Evolutionary conservation across 1,284 basidiomycete species (phyloP), one percentile per base, ranked within the genome.

Genomic region (Clitocybe nebularis): DNA sequence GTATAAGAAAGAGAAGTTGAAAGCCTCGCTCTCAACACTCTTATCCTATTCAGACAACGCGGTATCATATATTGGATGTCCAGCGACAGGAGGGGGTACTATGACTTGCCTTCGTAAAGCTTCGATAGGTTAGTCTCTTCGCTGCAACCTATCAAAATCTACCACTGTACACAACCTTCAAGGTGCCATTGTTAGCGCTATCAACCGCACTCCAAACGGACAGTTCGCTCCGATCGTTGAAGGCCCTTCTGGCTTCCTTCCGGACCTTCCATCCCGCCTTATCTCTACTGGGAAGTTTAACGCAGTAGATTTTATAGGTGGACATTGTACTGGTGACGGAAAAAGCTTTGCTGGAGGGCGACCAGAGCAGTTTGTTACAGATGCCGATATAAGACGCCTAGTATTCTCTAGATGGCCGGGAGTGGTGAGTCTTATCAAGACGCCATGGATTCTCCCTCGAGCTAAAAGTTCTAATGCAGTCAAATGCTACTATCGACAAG

Each of bases 241-340:
- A 24, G 63, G 63, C 1, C 59, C 61, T 3, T 46, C 43, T 7
- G 62, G 63, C 0, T 63, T 72, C 54, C 57, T 74, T 4, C 69
- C 69, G 2, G 64, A 67, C 30, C 58, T 69, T 25, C 70, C 72
- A 3, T 68, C 69, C 1, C 57, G 58, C 4, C 59, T 74, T 7
- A 66, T 74, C 30, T 41, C 59, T 2, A 33, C 55, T 1, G 66
- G 69, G 2, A 66, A 62, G 23, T 70, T 73, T 47, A 56, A 42
- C 39, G 45, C 54, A 3, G 66, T 72, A 1, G 67, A 72, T 4
- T 67, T 68, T 45, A 54, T 67, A 4, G 71, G 64, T 17, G 71
- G 72, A 1, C 70, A 72, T 45, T 71, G 68, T 46, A 68, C 68
- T 0, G 67, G 68, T 13, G 70, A 72, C 40, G 70, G 70, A 6